A percentile compares a stretch with the other conserved stretches of the same genome.
Evolutionary conservation across 2,329 filamentous ascomycete genomes (phyloP).

Genomic region (Chaetomiaceae sp.): DNA sequence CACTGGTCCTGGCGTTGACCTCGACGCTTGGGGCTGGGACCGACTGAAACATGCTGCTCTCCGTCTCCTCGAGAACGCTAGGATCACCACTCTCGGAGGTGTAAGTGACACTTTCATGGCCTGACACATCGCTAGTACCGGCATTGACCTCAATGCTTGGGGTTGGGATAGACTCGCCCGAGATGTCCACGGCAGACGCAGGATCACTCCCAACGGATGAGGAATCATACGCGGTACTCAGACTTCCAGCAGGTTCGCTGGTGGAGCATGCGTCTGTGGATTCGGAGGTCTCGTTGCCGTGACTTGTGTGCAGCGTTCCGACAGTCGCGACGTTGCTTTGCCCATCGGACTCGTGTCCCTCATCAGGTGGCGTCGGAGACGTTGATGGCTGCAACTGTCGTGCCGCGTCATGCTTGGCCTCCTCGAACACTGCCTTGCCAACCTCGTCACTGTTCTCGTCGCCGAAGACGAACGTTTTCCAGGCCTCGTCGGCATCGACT

Average conservation of each 20-base stretch:
- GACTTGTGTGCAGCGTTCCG: constrained; percentile 6
- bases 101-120: background rate
- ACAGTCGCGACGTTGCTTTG: constrained; percentile 15
- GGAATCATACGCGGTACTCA: constrained; percentile 7
- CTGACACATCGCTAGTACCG: constrained; percentile 9
- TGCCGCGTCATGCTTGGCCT: constrained; percentile 24
- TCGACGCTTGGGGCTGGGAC: constrained; percentile 5
- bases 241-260: background rate
- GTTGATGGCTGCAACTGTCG: constrained; percentile 19
- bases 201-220: background rate
- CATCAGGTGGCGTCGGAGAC: background rate
- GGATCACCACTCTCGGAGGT: background rate
- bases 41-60: constrained; percentile 10
- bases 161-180: background rate
- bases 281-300: background rate
- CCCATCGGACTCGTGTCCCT: background rate
- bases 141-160: constrained; percentile 9
- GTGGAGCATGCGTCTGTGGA: background rate
- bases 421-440: constrained; percentile 18
- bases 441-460: constrained; percentile 21
- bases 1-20: constrained; percentile 11
- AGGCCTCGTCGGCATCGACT: constrained; percentile 22
- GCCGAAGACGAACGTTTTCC: constrained; percentile 29
- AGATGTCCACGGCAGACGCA: background rate
- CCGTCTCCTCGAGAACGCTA: background rate